phyloP scores from a whole-genome alignment of 1,284 basidiomycete species.

The Ceratobasidium sp. region DNA sequence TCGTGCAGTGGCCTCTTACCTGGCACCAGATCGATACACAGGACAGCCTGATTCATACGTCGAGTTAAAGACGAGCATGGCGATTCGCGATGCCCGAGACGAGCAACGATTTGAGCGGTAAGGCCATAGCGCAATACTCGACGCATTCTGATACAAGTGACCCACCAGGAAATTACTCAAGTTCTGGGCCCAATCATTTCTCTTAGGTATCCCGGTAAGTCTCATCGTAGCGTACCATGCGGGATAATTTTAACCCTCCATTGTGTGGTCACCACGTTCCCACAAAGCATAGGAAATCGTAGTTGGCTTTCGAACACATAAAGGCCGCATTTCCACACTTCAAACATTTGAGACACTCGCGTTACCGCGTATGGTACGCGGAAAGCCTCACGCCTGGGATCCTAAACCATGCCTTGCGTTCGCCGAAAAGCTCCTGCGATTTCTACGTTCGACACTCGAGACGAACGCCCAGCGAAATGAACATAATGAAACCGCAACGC shows the following conservation, averaged over 20 bases:
- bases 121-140: slow-evolving; percentile 41
- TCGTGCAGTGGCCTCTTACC: background rate
- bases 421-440: slow-evolving; percentile 67
- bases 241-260: background rate
- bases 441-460: slow-evolving; percentile 55
- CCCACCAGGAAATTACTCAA: slow-evolving; percentile 81
- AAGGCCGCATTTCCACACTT: slow-evolving; percentile 67
- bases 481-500: slow-evolving; percentile 5
- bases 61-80: slow-evolving; percentile 92
- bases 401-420: slow-evolving; percentile 77
- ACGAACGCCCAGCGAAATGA: slow-evolving; percentile 24
- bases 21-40: slow-evolving; percentile 59
- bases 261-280: too few relatives aligned
- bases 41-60: slow-evolving; percentile 72
- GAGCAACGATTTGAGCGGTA: slow-evolving; percentile 84
- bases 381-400: slow-evolving; percentile 77
- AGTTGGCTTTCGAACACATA: slow-evolving; percentile 88
- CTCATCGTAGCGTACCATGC: background rate
- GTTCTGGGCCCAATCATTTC: slow-evolving; percentile 95
- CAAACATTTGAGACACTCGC: slow-evolving; percentile 75
- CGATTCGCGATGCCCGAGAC: slow-evolving; percentile 72
- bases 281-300: slow-evolving; percentile 69
- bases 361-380: slow-evolving; percentile 75
- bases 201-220: slow-evolving; percentile 86
- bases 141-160: background rate